These are phyloP conservation scores for Arthrobotrys entomopaga DNA, from an alignment of 2,329 filamentous ascomycete genomes.

Conservation along the genomic window DNA sequence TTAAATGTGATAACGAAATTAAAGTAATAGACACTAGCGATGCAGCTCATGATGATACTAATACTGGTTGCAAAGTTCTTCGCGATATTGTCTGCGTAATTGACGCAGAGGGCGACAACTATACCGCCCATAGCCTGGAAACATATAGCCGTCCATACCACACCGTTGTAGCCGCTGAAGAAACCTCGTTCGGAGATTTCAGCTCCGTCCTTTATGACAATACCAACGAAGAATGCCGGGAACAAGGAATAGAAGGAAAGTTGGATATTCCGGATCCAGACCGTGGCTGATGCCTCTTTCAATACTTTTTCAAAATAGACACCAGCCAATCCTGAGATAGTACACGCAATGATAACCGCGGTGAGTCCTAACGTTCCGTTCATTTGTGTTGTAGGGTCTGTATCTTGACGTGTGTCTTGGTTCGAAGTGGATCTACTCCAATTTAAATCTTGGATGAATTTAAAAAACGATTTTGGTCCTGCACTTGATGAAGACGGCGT, in stretches of 20 bases:
- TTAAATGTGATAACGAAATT: conserved; percentile 67
- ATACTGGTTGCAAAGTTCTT: conserved; percentile 95
- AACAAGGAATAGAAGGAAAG: conserved; percentile 94
- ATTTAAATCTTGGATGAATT: conserved; percentile 76
- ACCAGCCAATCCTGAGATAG: conserved; percentile 83
- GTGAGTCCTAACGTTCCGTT: conserved; percentile 81
- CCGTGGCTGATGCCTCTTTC: conserved; percentile 81
- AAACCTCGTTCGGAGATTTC: conserved; percentile 86
- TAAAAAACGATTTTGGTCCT: conserved; percentile 69
- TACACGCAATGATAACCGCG: conserved; percentile 80
- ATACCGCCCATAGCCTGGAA: conserved; percentile 87
- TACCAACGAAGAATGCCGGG: conserved; percentile 84
- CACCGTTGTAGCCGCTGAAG: conserved; percentile 91
- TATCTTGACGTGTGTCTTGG: conserved; percentile 68
- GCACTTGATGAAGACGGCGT: conserved; percentile 66
- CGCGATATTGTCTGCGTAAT: conserved; percentile 86
- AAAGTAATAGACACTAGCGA: conserved; percentile 87
- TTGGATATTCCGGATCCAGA: conserved; percentile 96
- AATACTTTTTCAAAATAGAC: conserved; percentile 92
- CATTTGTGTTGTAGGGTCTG: conserved; percentile 68
- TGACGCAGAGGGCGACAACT: conserved; percentile 80
- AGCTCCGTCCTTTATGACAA: conserved; percentile 85
- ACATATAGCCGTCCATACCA: conserved; percentile 85
- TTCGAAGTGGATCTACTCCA: conserved; percentile 62
- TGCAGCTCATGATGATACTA: conserved; percentile 85